These are phyloP conservation scores for Eucalyptus globulus DNA, from an alignment of 345 rosid genomes.

Conservation along the genomic window DNA sequence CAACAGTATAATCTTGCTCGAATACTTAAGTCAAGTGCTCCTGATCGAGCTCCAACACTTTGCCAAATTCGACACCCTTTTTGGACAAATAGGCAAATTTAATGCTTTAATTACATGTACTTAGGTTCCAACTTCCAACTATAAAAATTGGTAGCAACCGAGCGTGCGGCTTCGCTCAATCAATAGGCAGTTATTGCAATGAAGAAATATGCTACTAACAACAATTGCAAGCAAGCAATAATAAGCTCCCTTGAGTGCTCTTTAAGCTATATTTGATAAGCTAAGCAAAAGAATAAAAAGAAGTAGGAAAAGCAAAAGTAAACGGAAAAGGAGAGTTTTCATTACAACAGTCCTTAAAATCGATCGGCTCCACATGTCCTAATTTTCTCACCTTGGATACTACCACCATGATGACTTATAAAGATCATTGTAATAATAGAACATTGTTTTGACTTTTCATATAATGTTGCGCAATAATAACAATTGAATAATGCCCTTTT, in stretches of 20 bases:
- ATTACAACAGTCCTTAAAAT: not conserved
- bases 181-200: not conserved
- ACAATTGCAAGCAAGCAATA: not conserved
- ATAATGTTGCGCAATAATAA: not conserved
- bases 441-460: not conserved
- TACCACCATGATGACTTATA: not conserved
- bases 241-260: not conserved
- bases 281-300: not conserved
- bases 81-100: not conserved
- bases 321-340: not conserved
- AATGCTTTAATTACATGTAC: not conserved
- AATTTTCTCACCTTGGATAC: not conserved
- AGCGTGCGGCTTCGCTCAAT: not conserved
- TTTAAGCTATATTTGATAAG: not conserved
- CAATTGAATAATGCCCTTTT: not conserved
- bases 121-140: not conserved
- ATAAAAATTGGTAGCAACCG: not conserved
- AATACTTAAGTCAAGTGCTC: not conserved
- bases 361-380: not conserved
- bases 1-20: not conserved
- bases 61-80: not conserved
- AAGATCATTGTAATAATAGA: not conserved
- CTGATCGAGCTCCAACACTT: not conserved
- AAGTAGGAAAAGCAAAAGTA: accelerated
- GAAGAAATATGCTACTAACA: not conserved